A percentile compares a stretch with the other conserved stretches of the same genome.
Evolutionary conservation across 495 filamentous ascomycete genomes (phyloP).

Genomic region (Xylaria grammica): DNA sequence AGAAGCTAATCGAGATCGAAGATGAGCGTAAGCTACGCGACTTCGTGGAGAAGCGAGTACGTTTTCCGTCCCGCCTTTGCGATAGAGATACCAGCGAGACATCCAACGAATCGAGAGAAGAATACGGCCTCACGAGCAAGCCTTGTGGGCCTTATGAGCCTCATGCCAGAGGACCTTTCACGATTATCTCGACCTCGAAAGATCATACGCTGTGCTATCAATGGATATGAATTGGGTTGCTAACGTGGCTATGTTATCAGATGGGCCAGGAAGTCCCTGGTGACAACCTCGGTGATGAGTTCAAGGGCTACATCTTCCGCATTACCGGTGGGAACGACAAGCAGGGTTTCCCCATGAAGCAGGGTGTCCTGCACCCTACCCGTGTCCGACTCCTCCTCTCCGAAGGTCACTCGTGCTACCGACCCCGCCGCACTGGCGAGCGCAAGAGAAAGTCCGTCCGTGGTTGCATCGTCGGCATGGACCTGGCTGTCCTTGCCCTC

Average conservation of each 20-base stretch:
- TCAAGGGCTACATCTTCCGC: slow-evolving; percentile 97
- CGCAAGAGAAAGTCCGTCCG: slow-evolving; percentile 98
- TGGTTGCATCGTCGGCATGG: slow-evolving; percentile 95
- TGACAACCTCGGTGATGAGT: slow-evolving; percentile 95
- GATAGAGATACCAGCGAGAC: slow-evolving; percentile 11
- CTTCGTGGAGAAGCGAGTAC: slow-evolving; percentile 60
- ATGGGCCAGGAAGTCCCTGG: slow-evolving; percentile 97
- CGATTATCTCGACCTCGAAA: slow-evolving; percentile 4
- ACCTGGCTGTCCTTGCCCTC: slow-evolving; percentile 91
- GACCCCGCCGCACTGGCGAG: slow-evolving; percentile 95
- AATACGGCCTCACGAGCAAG: background rate
- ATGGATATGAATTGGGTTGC: slow-evolving; percentile 24
- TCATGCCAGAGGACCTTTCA: background rate
- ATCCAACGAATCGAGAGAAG: slow-evolving; percentile 11
- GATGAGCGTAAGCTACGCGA: slow-evolving; percentile 83
- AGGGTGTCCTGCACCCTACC: slow-evolving; percentile 97
- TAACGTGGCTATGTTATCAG: slow-evolving; percentile 48
- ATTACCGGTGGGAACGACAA: slow-evolving; percentile 99
- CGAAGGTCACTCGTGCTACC: slow-evolving; percentile 96
- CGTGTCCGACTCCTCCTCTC: slow-evolving; percentile 94
- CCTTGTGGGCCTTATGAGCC: background rate
- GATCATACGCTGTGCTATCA: background rate
- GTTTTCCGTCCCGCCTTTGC: slow-evolving; percentile 19
- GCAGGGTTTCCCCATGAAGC: slow-evolving; percentile 99
- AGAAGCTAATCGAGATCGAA: slow-evolving; percentile 98